phyloP scores from a whole-genome alignment of 2,329 filamentous ascomycete genomes.

The Beauveria australis region DNA sequence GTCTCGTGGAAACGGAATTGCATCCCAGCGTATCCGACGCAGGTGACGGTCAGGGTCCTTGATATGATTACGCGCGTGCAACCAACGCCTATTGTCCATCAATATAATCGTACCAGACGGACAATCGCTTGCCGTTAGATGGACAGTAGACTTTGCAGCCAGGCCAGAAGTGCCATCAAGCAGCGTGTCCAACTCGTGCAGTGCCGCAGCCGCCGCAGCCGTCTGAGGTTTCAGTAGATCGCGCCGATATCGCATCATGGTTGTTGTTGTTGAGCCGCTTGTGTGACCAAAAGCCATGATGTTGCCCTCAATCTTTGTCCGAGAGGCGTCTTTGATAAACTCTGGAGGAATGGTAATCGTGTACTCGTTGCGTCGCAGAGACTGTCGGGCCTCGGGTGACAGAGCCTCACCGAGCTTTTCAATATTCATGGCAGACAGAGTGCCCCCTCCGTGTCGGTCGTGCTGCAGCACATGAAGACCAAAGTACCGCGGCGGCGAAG shows the following conservation, averaged over 20 bases:
- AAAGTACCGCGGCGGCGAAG: constrained; percentile 28
- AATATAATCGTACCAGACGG: constrained; percentile 23
- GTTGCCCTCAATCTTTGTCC: constrained; percentile 12
- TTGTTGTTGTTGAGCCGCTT: neutral
- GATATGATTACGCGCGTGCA: constrained; percentile 25
- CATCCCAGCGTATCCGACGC: constrained; percentile 28
- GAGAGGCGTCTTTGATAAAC: constrained; percentile 23
- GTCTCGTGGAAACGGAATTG: constrained; percentile 18
- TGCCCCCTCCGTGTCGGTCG: constrained; percentile 32
- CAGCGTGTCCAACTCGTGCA: constrained; percentile 19
- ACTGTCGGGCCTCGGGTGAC: constrained; percentile 19
- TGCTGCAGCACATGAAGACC: constrained; percentile 33
- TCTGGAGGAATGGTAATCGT: constrained; percentile 25
- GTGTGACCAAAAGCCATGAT: constrained; percentile 11
- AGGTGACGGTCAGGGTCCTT: constrained; percentile 27
- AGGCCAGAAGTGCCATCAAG: constrained; percentile 13
- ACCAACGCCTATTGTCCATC: constrained; percentile 24
- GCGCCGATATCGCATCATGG: constrained; percentile 22
- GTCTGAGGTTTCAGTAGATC: constrained; percentile 24
- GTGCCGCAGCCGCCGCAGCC: constrained; percentile 14
- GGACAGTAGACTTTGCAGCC: constrained; percentile 12
- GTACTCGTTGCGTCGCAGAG: constrained; percentile 19
- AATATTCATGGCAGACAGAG: constrained; percentile 30
- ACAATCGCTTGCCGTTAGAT: constrained; percentile 20
- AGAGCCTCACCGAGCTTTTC: constrained; percentile 15